Evolutionary conservation across 768 basidiomycete species (phyloP).

Genomic region (Flagelloscypha sp.): DNA sequence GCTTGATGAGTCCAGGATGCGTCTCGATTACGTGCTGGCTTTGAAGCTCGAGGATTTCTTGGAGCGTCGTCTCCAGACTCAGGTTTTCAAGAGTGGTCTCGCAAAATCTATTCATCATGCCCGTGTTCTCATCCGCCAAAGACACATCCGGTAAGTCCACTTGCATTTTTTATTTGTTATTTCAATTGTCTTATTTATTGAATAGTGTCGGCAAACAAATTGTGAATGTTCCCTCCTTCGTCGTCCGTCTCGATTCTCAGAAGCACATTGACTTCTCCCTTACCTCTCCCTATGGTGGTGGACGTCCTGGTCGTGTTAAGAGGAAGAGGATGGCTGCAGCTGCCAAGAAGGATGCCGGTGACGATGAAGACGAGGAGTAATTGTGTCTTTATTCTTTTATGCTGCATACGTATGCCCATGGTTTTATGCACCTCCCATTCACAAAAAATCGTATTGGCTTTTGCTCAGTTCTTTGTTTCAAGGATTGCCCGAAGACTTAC

Average conservation of each 20-base stretch:
- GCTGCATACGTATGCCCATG: too few relatives aligned
- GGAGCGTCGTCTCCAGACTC: conserved; percentile 97
- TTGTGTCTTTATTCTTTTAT: too few relatives aligned
- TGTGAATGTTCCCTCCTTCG: conserved; percentile 97
- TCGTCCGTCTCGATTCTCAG: conserved; percentile 98
- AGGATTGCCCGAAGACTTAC: too few relatives aligned
- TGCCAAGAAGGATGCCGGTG: conserved; percentile 85
- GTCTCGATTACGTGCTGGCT: conserved; percentile 99
- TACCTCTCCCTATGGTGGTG: conserved; percentile 94
- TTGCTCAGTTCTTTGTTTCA: too few relatives aligned
- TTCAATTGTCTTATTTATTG: conserved; percentile 5
- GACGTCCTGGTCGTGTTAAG: conserved; percentile 93
- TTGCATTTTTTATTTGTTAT: background rate
- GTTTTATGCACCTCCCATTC: too few relatives aligned
- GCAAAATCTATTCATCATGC: conserved; percentile 99
- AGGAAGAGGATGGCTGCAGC: conserved; percentile 94
- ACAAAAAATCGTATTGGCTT: too few relatives aligned
- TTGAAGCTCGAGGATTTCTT: conserved; percentile 99
- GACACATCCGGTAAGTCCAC: conserved; percentile 84
- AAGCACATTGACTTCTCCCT: conserved; percentile 99
- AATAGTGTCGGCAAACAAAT: conserved; percentile 94
- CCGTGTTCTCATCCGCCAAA: conserved; percentile 93
- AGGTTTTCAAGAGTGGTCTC: conserved; percentile 98
- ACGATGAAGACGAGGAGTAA: conserved; percentile 87
- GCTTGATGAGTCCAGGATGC: conserved; percentile 97